Percentiles rank a stretch among this genome's conserved stretches.
These are phyloP conservation scores for Aspergillus eucalypticola DNA, from an alignment of 2,329 filamentous ascomycete genomes.

Conservation along the genomic window DNA sequence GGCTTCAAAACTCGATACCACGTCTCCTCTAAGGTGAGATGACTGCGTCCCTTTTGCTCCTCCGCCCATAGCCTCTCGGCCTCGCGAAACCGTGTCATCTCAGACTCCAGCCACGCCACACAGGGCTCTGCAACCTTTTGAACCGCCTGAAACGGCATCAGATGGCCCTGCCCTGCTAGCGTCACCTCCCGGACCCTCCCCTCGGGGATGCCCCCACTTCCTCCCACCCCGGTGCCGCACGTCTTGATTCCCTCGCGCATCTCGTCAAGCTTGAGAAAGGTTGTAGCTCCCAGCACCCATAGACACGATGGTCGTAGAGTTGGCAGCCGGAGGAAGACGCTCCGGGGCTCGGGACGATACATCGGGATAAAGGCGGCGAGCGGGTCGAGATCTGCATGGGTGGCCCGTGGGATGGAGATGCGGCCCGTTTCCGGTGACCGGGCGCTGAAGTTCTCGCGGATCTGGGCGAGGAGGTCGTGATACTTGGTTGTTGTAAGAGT, in stretches of 20 bases:
- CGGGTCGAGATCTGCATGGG: slow-evolving; percentile 8
- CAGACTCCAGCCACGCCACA: slow-evolving; percentile 3
- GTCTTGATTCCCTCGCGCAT: slow-evolving; percentile 23
- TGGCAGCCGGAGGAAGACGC: not conserved
- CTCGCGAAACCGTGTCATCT: not conserved
- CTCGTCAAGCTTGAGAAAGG: slow-evolving; percentile 13
- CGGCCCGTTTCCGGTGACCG: not conserved
- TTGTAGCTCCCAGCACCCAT: slow-evolving; percentile 30
- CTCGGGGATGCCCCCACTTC: slow-evolving; percentile 55
- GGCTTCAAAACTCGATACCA: slow-evolving; percentile 1
- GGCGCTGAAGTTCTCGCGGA: not conserved
- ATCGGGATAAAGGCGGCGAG: not conserved
- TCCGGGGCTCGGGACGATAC: slow-evolving; percentile 4
- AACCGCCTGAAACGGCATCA: slow-evolving; percentile 10
- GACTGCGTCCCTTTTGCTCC: not conserved
- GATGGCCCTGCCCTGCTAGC: slow-evolving; percentile 13
- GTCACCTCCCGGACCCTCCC: slow-evolving; percentile 26
- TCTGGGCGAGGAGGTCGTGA: not conserved
- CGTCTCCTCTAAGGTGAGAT: slow-evolving; percentile 1
- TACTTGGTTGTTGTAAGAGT: slow-evolving; percentile 13
- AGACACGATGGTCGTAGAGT: slow-evolving; percentile 25
- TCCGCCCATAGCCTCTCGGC: slow-evolving; percentile 6
- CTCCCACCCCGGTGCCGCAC: slow-evolving; percentile 17
- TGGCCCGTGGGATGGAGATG: not conserved
- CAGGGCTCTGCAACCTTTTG: not conserved